These are phyloP conservation scores for Penicillium macrosclerotiorum DNA, from an alignment of 495 filamentous ascomycete species.

Conservation along the genomic window DNA sequence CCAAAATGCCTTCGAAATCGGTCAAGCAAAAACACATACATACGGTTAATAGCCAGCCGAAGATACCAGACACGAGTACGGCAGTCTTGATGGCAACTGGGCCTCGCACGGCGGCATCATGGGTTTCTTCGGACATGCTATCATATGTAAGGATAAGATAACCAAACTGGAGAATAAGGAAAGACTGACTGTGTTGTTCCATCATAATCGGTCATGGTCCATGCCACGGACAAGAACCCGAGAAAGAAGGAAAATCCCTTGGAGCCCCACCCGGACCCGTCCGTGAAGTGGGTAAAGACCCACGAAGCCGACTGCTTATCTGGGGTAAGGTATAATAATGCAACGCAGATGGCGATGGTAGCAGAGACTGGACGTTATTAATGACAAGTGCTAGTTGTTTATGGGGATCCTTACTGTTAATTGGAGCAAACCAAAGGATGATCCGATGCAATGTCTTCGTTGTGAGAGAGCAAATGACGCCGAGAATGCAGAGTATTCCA, in stretches of 20 bases:
- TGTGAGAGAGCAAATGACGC: slow-evolving; percentile 63
- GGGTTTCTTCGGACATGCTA: slow-evolving; percentile 73
- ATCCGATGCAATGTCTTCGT: slow-evolving; percentile 63
- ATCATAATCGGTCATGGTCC: slow-evolving; percentile 78
- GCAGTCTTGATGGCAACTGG: slow-evolving; percentile 64
- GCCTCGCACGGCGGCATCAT: slow-evolving; percentile 65
- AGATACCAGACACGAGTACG: slow-evolving; percentile 61
- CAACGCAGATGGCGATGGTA: slow-evolving; percentile 60
- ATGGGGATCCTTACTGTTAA: slow-evolving; percentile 54
- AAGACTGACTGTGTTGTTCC: slow-evolving; percentile 63
- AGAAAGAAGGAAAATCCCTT: slow-evolving; percentile 64
- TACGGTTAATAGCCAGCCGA: slow-evolving; percentile 66
- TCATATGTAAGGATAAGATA: not conserved
- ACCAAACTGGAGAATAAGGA: not conserved
- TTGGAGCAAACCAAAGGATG: slow-evolving; percentile 69
- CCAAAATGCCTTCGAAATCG: slow-evolving; percentile 61
- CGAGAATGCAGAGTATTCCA: slow-evolving; percentile 54
- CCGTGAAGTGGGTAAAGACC: slow-evolving; percentile 66
- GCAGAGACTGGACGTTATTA: slow-evolving; percentile 40
- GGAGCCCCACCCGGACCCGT: slow-evolving; percentile 66
- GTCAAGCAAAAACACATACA: slow-evolving; percentile 68
- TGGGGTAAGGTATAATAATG: slow-evolving; percentile 59
- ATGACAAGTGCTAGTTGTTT: not conserved
- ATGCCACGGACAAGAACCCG: slow-evolving; percentile 69
- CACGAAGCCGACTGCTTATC: slow-evolving; percentile 61